phyloP scores from a whole-genome alignment of 148 eudicot genomes.

The Mesembryanthemum crystallinum region DNA sequence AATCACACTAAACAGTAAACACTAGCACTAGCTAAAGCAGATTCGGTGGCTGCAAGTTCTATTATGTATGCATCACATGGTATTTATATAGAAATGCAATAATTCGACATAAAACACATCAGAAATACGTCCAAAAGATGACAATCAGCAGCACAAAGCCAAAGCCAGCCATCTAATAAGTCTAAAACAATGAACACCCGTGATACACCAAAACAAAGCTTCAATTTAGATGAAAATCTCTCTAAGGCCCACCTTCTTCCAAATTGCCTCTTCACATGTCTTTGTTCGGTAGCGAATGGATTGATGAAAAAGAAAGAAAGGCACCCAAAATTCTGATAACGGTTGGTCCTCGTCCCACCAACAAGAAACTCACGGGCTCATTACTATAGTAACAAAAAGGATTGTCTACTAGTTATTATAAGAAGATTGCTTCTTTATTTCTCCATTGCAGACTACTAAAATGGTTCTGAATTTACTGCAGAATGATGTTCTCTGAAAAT shows the following conservation, averaged over 20 bases:
- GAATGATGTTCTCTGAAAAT: slow-evolving; percentile 10
- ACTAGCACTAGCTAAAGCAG: slow-evolving; percentile 1
- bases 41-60: slow-evolving; percentile 20
- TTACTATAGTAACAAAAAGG: slow-evolving; percentile 17
- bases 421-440: slow-evolving; percentile 7
- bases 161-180: background rate
- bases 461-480: slow-evolving; percentile 5
- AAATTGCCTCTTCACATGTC: slow-evolving; percentile 41
- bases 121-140: background rate
- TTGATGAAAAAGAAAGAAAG: slow-evolving; percentile 2
- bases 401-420: slow-evolving; percentile 21
- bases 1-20: background rate
- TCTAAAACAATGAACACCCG: slow-evolving; percentile 14
- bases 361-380: slow-evolving; percentile 55
- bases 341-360: slow-evolving; percentile 42
- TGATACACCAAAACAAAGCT: slow-evolving; percentile 14
- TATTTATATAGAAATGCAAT: slow-evolving; percentile 11
- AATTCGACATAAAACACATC: background rate
- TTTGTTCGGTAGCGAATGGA: slow-evolving; percentile 37
- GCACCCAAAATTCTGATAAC: slow-evolving; percentile 22
- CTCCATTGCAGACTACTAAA: slow-evolving; percentile 4
- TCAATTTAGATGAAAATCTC: background rate
- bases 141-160: background rate
- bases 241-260: slow-evolving; percentile 32
- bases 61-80: slow-evolving; percentile 13